phyloP scores from a whole-genome alignment of 495 filamentous ascomycete species.

The Penicillium silybi region DNA sequence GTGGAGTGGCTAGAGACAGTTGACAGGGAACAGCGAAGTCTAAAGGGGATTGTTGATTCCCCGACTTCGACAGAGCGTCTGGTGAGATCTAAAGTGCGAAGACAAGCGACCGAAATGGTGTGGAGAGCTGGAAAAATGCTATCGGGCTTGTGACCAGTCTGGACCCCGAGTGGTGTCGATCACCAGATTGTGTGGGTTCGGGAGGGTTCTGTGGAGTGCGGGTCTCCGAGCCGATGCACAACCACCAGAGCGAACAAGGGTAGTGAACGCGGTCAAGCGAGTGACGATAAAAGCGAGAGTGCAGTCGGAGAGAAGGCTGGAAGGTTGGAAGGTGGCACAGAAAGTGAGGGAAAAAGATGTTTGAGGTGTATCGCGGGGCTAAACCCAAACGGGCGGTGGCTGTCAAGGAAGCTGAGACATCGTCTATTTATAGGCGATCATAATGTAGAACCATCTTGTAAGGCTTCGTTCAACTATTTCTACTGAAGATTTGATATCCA shows the following conservation, averaged over 20 bases:
- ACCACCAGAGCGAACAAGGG: constrained; percentile 3
- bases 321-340: not conserved
- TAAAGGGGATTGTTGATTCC: not conserved
- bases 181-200: constrained; percentile 10
- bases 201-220: not conserved
- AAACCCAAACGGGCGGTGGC: constrained; percentile 21
- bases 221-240: not conserved
- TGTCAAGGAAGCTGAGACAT: constrained; percentile 21
- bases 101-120: constrained; percentile 7
- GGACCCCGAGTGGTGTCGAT: constrained; percentile 20
- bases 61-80: not conserved
- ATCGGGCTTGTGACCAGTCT: constrained; percentile 7
- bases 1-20: constrained; percentile 2
- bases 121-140: constrained; percentile 11
- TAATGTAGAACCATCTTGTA: not conserved
- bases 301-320: constrained; percentile 1
- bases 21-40: not conserved
- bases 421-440: constrained; percentile 22
- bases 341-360: constrained; percentile 7
- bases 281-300: constrained; percentile 5
- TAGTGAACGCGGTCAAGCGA: constrained; percentile 9
- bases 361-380: constrained; percentile 21
- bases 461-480: too few relatives aligned
- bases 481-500: not conserved
- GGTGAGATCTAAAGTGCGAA: not conserved